phyloP scores from a whole-genome alignment of 176 grass and related monocot species.

The Guadua angustifolia region DNA sequence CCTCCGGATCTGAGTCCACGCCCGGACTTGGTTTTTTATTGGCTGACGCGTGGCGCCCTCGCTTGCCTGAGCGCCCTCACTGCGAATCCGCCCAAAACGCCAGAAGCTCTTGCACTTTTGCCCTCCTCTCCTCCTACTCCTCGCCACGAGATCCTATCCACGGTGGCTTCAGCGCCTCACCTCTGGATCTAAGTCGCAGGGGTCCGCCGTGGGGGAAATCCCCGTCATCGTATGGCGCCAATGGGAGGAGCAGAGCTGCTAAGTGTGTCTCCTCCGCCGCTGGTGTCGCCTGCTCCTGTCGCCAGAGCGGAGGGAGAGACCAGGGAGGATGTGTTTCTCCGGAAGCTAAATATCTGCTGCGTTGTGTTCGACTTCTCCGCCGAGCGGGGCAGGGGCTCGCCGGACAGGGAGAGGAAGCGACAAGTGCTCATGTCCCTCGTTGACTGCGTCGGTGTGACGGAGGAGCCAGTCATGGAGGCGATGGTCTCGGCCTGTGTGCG shows the following conservation, averaged over 20 bases:
- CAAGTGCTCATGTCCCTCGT: conserved; percentile 75
- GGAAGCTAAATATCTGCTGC: conserved; percentile 81
- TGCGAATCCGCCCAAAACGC: conserved; percentile 42
- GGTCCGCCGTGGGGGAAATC: conserved; percentile 45
- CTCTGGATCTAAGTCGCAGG: conserved; percentile 43
- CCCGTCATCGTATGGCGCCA: conserved; percentile 9
- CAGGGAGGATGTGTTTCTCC: conserved; percentile 81
- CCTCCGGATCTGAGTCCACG: too few species aligned
- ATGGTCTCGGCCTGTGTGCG: conserved; percentile 75
- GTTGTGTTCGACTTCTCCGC: conserved; percentile 81
- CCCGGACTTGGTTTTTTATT: too few species aligned
- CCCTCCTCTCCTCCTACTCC: neutral
- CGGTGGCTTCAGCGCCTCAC: conserved; percentile 35
- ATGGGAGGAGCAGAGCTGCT: conserved; percentile 35
- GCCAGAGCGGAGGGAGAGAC: conserved; percentile 43
- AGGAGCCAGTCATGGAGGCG: conserved; percentile 74
- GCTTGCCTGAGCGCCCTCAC: neutral
- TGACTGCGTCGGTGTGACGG: conserved; percentile 61
- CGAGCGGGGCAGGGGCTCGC: conserved; percentile 69
- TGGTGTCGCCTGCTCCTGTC: neutral
- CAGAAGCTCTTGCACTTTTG: conserved; percentile 48
- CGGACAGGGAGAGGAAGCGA: conserved; percentile 78
- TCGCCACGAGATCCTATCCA: conserved; percentile 51
- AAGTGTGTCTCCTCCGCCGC: conserved; percentile 15
- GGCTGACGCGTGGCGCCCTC: too few species aligned